Evolutionary conservation across 176 grass and related monocot genomes (phyloP), one percentile per base, ranked within the genome.

Genomic region (Rhynchospora tenuis): DNA sequence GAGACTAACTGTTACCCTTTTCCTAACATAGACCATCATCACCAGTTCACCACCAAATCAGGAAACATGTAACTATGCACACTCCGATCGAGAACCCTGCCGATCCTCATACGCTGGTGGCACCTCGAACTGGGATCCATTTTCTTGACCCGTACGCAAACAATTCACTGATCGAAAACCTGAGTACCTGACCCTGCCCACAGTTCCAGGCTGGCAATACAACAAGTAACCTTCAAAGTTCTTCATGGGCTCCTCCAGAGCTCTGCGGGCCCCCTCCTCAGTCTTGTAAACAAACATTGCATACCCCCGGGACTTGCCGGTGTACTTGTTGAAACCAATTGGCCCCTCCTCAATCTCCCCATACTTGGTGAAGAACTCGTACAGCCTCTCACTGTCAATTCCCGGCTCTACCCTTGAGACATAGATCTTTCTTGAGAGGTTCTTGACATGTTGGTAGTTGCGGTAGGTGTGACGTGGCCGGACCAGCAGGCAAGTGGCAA

Each of bases 251-350:
- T 92, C 90, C 73, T 94, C 84, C 6, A 94, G 80, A 4, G 86
- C 88, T 79, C 79, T 90, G 7, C 38, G 64, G 57, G 85, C 84
- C 59, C 87, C 89, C 22, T 88, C 60, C 2, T 55, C 16, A 2
- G 74, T 79, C 92, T 88, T 90, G 73, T 90, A 91, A 3, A 85
- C 57, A 83, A 94, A 91, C 54, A 86, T 91, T 17, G 89, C 85
- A 45, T 84, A 90, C 10, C 92, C 85, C 7, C 76, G 69, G 27
- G 89, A 85, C 31, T 68, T 64, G 8, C 85, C 76, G 0, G 86
- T 88, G 55, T 80, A 48, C 31, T 79, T 69, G 74, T 91, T 83
- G 14, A 81, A 64, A 22, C 85, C 85, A 43, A 90, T 46, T 0
- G 86, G 76, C 0, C 89, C 83, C 26, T 85, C 85, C 87, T 91